Conservation (phyloP, 176 grass and related monocot genomes). For the Themeda triandra region DNA sequence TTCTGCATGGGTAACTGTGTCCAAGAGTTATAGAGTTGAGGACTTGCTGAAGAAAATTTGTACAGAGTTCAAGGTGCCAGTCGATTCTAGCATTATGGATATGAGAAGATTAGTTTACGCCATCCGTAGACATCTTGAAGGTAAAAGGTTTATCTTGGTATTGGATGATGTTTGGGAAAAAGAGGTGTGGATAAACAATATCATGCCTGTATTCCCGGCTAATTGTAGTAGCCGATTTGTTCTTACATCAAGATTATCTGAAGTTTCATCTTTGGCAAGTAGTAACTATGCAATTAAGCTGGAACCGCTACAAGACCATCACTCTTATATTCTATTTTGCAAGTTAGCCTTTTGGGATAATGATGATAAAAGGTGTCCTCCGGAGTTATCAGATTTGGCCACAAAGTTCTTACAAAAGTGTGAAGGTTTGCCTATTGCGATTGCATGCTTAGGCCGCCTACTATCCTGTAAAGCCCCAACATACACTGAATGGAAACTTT, state of each 20-base stretch:
- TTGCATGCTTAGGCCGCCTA: neutral
- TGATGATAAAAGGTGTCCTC: neutral
- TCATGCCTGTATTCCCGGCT: neutral
- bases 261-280: neutral
- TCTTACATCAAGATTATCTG: neutral
- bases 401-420: neutral
- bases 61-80: neutral
- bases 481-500: neutral
- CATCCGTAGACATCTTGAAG: neutral
- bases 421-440: neutral
- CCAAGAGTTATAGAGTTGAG: neutral
- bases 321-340: neutral
- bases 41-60: neutral
- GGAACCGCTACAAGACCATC: neutral
- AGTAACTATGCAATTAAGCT: neutral
- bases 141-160: neutral
- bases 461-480: neutral
- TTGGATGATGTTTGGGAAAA: neutral
- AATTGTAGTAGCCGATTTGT: neutral
- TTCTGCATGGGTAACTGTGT: neutral
- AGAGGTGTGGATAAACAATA: neutral
- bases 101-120: neutral
- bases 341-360: neutral
- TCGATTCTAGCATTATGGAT: neutral
- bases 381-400: neutral